These are phyloP conservation scores for Phytopythium oedochilum DNA, from an alignment of 352 stramenopile genomes.

Conservation along the genomic window DNA sequence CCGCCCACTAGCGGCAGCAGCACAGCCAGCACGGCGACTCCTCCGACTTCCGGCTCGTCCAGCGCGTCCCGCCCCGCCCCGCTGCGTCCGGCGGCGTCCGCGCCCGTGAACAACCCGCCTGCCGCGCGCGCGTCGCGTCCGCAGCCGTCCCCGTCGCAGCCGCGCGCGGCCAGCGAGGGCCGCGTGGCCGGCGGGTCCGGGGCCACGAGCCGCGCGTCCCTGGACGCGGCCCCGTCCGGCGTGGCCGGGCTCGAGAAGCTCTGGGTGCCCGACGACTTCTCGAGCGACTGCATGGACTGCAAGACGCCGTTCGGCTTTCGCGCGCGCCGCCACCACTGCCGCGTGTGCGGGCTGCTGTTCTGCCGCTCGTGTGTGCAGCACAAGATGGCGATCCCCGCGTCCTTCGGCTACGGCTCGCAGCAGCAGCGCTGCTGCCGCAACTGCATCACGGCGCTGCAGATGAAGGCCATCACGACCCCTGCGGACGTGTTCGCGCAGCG, in stretches of 20 bases:
- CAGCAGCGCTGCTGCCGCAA: constrained; percentile 76
- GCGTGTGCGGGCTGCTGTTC: constrained; percentile 80
- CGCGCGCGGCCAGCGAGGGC: constrained; percentile 24
- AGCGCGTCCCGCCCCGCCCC: constrained; percentile 9
- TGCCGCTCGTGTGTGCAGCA: constrained; percentile 78
- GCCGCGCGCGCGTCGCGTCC: constrained; percentile 7
- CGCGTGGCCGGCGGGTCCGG: constrained; percentile 18
- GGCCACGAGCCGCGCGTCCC: constrained; percentile 37
- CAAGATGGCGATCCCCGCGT: constrained; percentile 77
- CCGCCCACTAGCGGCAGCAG: constrained; percentile 27
- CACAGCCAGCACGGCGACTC: constrained; percentile 15
- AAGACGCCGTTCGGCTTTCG: constrained; percentile 81
- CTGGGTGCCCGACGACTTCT: constrained; percentile 87
- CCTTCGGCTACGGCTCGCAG: constrained; percentile 76
- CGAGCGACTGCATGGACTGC: constrained; percentile 85
- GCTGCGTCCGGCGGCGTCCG: constrained; percentile 14
- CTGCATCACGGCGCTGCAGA: constrained; percentile 79
- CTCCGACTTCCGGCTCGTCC: background rate
- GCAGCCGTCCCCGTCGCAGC: constrained; percentile 1
- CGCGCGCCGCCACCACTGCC: constrained; percentile 79
- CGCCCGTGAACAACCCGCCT: constrained; percentile 15
- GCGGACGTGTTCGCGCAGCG: constrained; percentile 83
- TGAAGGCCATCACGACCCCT: constrained; percentile 84
- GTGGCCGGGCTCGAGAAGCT: constrained; percentile 79
- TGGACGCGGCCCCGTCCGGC: constrained; percentile 45